Percentiles rank a stretch among this genome's conserved stretches.
Conservation (phyloP, 2,329 filamentous ascomycete genomes). For the Monilinia fructicola region DNA sequence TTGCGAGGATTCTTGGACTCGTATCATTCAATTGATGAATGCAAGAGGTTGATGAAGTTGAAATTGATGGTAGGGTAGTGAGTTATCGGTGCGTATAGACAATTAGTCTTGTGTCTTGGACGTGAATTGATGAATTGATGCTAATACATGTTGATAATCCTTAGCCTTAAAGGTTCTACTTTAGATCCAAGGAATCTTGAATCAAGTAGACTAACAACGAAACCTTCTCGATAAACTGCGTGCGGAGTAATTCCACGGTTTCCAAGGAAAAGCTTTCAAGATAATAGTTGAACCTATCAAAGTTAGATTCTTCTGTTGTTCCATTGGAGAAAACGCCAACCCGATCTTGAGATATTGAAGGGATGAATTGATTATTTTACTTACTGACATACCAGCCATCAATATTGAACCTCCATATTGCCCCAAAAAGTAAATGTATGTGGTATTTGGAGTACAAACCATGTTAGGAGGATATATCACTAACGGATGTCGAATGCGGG, state of each 20-base stretch:
- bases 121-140: background rate
- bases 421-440: background rate
- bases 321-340: no score
- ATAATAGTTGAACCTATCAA: no score
- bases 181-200: background rate
- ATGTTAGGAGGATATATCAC: background rate
- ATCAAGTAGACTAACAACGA: background rate
- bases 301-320: no score
- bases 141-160: background rate
- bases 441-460: background rate
- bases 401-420: background rate
- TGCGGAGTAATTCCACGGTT: no score
- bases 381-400: background rate
- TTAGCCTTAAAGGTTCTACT: no score
- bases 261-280: no score
- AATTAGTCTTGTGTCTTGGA: background rate
- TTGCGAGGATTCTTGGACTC: no score
- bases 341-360: background rate
- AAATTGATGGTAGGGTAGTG: no score
- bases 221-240: background rate
- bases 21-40: no score
- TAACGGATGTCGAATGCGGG: background rate
- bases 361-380: background rate
- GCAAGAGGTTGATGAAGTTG: no score
- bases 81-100: no score